Base-by-base conservation (phyloP, 768 basidiomycete species). In the Boletus patriciae region DNA sequence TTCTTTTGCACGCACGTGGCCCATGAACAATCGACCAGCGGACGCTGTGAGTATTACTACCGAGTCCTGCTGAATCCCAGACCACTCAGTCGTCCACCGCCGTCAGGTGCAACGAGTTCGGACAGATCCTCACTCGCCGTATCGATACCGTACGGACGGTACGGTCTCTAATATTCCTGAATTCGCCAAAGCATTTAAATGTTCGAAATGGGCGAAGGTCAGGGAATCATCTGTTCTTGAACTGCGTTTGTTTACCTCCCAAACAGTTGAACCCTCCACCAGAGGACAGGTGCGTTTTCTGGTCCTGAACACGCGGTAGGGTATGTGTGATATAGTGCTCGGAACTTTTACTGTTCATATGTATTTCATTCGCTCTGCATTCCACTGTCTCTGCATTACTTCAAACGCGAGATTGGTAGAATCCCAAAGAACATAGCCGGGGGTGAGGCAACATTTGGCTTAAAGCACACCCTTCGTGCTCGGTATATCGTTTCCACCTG, bases 401-500 rank as follows among this genome's bases (percentile, higher is more conserved):
- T 36, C 18, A 13, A 47, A 33, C 13, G 15, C 49, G 33, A 37
- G 36, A 8, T 6, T 3, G 16, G 40, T 16, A 13, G 40, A 41
- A 46, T 34, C 15, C 29, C n/a, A 38, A 34, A 31, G 23, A 29
- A 44, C 12, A 31, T 21, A 3, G 12, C 6, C 31, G 25, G 4
- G 10, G 15, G 40, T 7, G 13, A 15, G 46, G 37, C 15, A n/a
- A 57, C 36, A 50, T 58, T 31, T 18, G n/a, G n/a, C 25, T 70
- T 70, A 86, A 49, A 99, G 77, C 7, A 98, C 95, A 44, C 97
- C 97, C 74, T 99, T 99, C 4, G 97, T 98, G 68, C 92, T 94
- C 0, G 96, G 96, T 31, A 98, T 86, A 55, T 99, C 97, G 62
- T 85, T 81, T 6, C 91, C 84, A 6, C 94, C 94, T 1, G 95